Conservation (phyloP, 169 alveolate species). For the Toxoplasma gondii region DNA sequence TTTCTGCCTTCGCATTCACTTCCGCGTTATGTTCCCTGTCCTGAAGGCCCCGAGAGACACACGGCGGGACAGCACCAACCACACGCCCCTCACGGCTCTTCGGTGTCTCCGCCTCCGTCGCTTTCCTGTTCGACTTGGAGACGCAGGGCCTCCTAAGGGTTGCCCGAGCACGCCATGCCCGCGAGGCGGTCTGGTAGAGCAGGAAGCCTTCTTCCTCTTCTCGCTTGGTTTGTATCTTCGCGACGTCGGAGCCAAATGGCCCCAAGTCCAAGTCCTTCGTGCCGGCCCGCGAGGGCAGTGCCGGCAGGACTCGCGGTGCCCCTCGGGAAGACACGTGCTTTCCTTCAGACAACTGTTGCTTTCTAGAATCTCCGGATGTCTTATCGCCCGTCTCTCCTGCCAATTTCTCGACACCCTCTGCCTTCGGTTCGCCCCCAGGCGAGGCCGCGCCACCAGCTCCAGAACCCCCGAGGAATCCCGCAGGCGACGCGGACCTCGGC, state of each 20-base stretch:
- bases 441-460: no score
- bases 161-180: neutral
- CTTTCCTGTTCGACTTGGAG: neutral
- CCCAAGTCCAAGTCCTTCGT: no score
- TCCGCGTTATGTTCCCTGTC: neutral
- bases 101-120: neutral
- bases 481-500: no score
- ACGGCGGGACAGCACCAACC: neutral
- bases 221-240: neutral
- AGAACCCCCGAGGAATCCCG: no score
- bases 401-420: no score
- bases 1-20: neutral
- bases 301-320: no score
- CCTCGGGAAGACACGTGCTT: no score
- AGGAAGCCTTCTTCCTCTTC: neutral
- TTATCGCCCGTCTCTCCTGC: no score
- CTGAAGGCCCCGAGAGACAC: neutral
- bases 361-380: no score
- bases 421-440: no score
- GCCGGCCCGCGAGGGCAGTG: no score
- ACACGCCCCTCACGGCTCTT: neutral
- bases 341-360: no score
- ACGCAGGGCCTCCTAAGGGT: neutral
- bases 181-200: neutral
- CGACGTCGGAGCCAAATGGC: neutral